Conservation (phyloP, 192 early-diverging fungal species). For the Coemansia reversa region DNA sequence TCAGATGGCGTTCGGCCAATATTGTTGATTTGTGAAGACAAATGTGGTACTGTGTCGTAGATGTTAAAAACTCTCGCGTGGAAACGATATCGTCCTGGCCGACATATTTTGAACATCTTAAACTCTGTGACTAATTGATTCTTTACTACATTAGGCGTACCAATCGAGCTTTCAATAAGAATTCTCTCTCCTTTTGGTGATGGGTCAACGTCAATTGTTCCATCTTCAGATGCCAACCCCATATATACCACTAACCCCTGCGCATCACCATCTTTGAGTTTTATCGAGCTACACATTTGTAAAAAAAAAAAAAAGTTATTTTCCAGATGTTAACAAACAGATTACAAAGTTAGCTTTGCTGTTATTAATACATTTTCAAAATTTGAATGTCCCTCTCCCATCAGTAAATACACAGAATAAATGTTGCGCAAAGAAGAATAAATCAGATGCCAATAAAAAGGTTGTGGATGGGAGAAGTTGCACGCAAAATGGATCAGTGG, state of each 20-base stretch:
- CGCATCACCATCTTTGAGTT: slow-evolving; percentile 17
- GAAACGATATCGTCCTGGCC: slow-evolving; percentile 28
- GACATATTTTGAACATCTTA: slow-evolving; percentile 4
- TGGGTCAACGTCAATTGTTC: slow-evolving; percentile 25
- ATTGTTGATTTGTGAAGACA: slow-evolving; percentile 2
- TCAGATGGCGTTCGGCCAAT: slow-evolving; percentile 10
- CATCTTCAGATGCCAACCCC: slow-evolving; percentile 24
- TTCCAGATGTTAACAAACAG: neutral
- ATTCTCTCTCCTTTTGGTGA: slow-evolving; percentile 19
- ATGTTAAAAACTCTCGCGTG: slow-evolving; percentile 30
- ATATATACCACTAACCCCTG: slow-evolving; percentile 30
- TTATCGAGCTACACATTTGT: slow-evolving; percentile 18
- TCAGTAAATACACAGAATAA: no score
- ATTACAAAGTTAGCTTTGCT: neutral
- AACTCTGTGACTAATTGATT: slow-evolving; percentile 26
- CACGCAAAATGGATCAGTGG: no score
- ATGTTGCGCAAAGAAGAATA: no score
- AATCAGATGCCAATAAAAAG: no score
- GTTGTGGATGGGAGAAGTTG: no score
- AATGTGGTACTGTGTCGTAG: slow-evolving; percentile 4
- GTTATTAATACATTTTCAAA: neutral
- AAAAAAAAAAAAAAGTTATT: slow-evolving; percentile 1
- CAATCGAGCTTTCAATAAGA: slow-evolving; percentile 10
- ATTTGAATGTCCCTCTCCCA: neutral
- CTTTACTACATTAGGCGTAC: slow-evolving; percentile 15